A percentile compares a stretch with the other conserved stretches of the same genome.
phyloP scores from a whole-genome alignment of 495 filamentous ascomycete species.

The Pseudevernia furfuracea region DNA sequence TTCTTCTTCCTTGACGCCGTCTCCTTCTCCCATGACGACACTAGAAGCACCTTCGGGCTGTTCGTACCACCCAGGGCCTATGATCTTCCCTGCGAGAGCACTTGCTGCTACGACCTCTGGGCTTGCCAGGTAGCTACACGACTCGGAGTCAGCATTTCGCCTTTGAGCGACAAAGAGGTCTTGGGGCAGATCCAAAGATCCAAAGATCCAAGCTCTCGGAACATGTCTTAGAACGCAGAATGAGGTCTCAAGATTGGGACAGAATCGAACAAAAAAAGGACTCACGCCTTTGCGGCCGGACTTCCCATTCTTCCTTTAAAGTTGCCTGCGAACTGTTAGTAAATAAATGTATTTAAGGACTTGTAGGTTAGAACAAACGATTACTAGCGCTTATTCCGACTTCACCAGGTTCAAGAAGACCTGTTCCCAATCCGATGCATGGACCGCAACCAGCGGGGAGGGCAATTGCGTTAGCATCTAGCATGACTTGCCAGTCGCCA shows the following conservation, averaged over 20 bases:
- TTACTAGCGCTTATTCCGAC: constrained; percentile 85
- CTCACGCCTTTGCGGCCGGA: constrained; percentile 68
- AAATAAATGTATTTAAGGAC: background rate
- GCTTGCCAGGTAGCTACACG: constrained; percentile 84
- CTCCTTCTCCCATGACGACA: constrained; percentile 66
- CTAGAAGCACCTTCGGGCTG: constrained; percentile 57
- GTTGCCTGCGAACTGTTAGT: constrained; percentile 42
- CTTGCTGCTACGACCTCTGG: constrained; percentile 90
- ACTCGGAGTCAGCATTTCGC: too few relatives aligned
- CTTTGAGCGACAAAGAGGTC: too few relatives aligned
- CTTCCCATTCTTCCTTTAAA: constrained; percentile 92
- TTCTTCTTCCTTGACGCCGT: constrained; percentile 47
- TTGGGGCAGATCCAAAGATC: too few relatives aligned
- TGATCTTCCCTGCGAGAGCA: constrained; percentile 68
- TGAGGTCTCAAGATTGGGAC: too few relatives aligned
- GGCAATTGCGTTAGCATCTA: constrained; percentile 69
- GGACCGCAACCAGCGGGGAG: constrained; percentile 78
- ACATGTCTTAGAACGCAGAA: too few relatives aligned
- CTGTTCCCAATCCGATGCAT: constrained; percentile 84
- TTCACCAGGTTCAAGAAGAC: constrained; percentile 76
- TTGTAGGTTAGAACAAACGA: too few relatives aligned
- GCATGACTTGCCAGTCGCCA: constrained; percentile 80
- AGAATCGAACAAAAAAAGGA: too few relatives aligned
- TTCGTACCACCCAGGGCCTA: constrained; percentile 74
- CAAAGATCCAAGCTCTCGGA: too few relatives aligned